A percentile compares a stretch with the other conserved stretches of the same genome.
Conservation (phyloP, 2,329 filamentous ascomycete species). For the Nectriaceae sp. region DNA sequence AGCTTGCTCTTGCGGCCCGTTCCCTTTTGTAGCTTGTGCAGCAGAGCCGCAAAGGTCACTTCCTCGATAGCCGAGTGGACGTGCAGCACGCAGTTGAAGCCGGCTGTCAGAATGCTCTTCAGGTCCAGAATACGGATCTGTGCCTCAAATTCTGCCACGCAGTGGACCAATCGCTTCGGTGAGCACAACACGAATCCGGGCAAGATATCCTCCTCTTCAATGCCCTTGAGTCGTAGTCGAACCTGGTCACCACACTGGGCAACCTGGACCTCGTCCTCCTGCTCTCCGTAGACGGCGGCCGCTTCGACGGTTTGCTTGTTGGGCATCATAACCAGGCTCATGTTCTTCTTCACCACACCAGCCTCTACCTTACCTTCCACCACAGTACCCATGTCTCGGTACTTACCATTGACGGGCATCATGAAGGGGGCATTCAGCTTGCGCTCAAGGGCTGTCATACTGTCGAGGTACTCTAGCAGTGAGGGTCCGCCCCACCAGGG, state of each 20-base stretch:
- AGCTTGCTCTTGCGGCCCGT: slow-evolving; percentile 92
- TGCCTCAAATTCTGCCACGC: slow-evolving; percentile 86
- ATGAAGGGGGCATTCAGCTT: slow-evolving; percentile 98
- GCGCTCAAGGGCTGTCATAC: slow-evolving; percentile 88
- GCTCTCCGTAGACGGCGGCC: slow-evolving; percentile 88
- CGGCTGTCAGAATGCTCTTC: slow-evolving; percentile 89
- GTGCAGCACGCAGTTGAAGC: slow-evolving; percentile 97
- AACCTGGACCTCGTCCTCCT: slow-evolving; percentile 83
- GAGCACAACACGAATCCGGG: slow-evolving; percentile 97
- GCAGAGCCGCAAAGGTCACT: slow-evolving; percentile 82
- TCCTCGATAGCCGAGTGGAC: slow-evolving; percentile 98
- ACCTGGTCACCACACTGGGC: slow-evolving; percentile 95
- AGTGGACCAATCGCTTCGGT: slow-evolving; percentile 90
- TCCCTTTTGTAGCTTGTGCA: slow-evolving; percentile 95
- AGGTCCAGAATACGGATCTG: slow-evolving; percentile 95
- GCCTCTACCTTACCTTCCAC: slow-evolving; percentile 97
- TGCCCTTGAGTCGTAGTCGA: slow-evolving; percentile 85
- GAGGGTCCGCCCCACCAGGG: slow-evolving; percentile 90
- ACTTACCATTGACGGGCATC: slow-evolving; percentile 97
- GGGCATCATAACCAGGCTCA: slow-evolving; percentile 90
- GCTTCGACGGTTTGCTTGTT: slow-evolving; percentile 82
- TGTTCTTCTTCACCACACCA: slow-evolving; percentile 88
- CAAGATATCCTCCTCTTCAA: slow-evolving; percentile 95
- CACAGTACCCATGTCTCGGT: slow-evolving; percentile 96
- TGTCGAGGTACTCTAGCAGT: slow-evolving; percentile 91